A percentile compares a stretch with the other conserved stretches of the same genome.
Evolutionary conservation across 768 basidiomycete genomes (phyloP).

Genomic region (Phanerodontia chrysosporium): DNA sequence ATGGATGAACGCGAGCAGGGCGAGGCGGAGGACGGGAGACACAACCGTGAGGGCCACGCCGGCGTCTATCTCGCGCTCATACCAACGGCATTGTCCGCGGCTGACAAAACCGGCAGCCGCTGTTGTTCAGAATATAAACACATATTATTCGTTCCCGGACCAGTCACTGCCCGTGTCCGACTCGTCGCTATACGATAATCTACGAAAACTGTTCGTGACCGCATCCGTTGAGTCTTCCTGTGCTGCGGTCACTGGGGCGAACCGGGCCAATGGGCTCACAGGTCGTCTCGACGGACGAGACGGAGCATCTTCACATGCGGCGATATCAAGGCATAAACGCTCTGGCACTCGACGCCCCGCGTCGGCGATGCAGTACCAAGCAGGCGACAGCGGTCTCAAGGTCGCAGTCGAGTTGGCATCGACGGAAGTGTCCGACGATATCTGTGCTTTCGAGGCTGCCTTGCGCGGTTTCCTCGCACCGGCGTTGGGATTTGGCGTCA

Average conservation of each 20-base stretch:
- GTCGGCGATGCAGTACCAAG: neutral
- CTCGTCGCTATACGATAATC: neutral
- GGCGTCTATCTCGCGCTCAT: neutral
- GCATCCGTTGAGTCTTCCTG: neutral
- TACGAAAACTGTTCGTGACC: neutral
- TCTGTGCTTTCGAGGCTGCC: neutral
- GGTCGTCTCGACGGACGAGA: neutral
- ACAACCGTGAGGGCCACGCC: neutral
- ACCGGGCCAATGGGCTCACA: slow-evolving; percentile 3
- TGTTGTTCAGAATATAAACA: neutral
- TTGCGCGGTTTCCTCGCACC: neutral
- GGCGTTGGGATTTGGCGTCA: neutral
- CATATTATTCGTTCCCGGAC: neutral
- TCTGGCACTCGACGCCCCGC: neutral
- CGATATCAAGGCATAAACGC: neutral
- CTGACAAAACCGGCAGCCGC: neutral
- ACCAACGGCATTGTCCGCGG: neutral
- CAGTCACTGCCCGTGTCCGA: neutral
- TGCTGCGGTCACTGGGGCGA: neutral
- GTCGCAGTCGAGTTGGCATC: neutral
- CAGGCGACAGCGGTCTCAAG: slow-evolving; percentile 1
- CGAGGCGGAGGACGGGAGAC: neutral
- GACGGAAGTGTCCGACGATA: neutral
- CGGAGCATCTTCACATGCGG: neutral
- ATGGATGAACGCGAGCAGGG: slow-evolving; percentile 1